Evolutionary conservation across 305 asterid genomes (phyloP), one percentile per base, ranked within the genome.

Genomic region (Ruellia speciosa): DNA sequence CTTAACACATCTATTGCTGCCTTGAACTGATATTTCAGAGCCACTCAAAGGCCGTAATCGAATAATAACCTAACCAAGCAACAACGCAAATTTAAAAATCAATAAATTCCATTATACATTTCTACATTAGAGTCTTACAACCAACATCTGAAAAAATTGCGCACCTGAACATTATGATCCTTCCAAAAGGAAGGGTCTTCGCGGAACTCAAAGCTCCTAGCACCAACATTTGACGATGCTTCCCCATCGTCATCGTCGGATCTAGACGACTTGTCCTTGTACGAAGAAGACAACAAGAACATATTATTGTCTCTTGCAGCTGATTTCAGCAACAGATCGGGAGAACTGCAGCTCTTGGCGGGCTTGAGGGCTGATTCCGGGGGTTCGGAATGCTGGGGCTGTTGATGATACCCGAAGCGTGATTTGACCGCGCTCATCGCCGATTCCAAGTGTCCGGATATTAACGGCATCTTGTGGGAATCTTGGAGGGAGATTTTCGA

Each of bases 151-250:
- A 17, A 51, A 19, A 16, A 18, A 2, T 19, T 12, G 5, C 18
- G 14, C 49, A 90, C 98, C 93, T 87, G 98, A 70, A 90, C 89
- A 70, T 78, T 90, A 24, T 88, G 95, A 24, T 90, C 96, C 57
- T 83, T 83, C 98, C 96, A 87, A 43, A 90, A 88, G 15, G 82
- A 70, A 9, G 95, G 98, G 65, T 87, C 95, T 19, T 80, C 89
- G 0, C 62, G 63, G 43, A 87, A 85, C 66, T 90, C 96, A 13
- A 90, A 90, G 59, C 77, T 77, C 39, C 85, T 75, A 49, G 61
- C 49, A 8, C 55, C 41, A 5, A 53, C 45, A 57, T 47, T 49
- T 17, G 66, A 31, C 33, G 67, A 31, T 56, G 66, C 49, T 47
- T 71, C 83, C 0, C 31, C 65, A 37, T 79, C 87, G 9, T 62